Evolutionary conservation across 345 rosid genomes (phyloP).

Genomic region (Citrus sp.): DNA sequence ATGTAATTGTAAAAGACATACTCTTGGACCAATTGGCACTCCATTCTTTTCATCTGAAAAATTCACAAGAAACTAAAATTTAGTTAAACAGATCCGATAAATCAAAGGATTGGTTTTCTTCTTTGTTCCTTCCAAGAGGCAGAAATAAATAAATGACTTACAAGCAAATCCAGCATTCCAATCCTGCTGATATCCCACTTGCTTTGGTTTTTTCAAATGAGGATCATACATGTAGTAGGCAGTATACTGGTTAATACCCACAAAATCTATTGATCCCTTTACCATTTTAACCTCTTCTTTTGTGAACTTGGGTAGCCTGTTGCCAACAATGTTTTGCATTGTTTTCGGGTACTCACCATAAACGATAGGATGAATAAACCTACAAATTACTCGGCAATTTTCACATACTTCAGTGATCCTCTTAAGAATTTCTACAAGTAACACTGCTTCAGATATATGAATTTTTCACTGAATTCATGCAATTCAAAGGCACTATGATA

Average conservation of each 20-base stretch:
- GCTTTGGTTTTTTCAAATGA: conserved; percentile 39
- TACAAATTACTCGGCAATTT: conserved; percentile 12
- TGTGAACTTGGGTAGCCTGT: conserved; percentile 81
- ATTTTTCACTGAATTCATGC: background rate
- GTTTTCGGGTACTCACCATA: conserved; percentile 93
- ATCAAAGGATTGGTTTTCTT: background rate
- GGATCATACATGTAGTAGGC: conserved; percentile 70
- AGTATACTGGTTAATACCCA: conserved; percentile 92
- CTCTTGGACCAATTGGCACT: conserved; percentile 75
- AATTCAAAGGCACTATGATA: background rate
- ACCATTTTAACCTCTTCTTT: conserved; percentile 73
- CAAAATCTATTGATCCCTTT: conserved; percentile 84
- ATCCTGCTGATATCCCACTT: conserved; percentile 81
- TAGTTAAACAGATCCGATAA: background rate
- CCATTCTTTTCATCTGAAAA: conserved; percentile 61
- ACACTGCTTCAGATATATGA: background rate
- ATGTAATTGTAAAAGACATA: conserved; percentile 20
- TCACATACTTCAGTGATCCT: background rate
- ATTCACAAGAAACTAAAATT: conserved; percentile 3
- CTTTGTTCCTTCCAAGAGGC: background rate
- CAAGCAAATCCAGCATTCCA: conserved; percentile 82
- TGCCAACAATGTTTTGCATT: conserved; percentile 72
- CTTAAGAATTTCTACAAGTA: background rate
- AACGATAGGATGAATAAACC: conserved; percentile 92
- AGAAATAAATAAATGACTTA: conserved; percentile 31